Evolutionary conservation across 1,139 yeast genomes (phyloP), one percentile per base, ranked within the genome.

Genomic region (Candida anutae): DNA sequence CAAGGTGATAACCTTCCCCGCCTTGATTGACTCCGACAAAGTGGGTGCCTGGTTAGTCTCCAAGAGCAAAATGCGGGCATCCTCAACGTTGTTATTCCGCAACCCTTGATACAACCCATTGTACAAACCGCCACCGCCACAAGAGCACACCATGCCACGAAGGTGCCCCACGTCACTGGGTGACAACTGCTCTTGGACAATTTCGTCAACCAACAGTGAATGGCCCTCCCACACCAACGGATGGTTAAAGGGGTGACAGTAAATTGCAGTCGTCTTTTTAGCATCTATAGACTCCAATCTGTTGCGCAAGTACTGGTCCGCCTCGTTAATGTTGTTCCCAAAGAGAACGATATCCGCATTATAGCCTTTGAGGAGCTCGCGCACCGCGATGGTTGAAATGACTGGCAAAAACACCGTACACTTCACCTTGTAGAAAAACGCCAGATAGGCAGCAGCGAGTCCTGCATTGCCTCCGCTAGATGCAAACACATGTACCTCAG

Each of bases 391-490:
- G 32, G 58, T 58, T 4, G 82, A 62, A 5, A 60, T 50, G 0
- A 39, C 52, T 0, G 88, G 88, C 5, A 80, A 69, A 1, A 77
- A 83, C 5, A 80, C 85, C 0, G 82, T 74, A 38, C 87, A 77
- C 8, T 63, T 60, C 6, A 68, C 48, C 2, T 58, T 56, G 34
- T 64, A 60, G 29, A 47, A 52, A 21, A 46, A 48, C 4, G 80
- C 71, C 23, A 81, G 74, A 29, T 67, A 67, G 0, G 85, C 84
- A 2, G 83, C 83, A 1, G 88, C 88, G 27, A 77, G 56, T 0
- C 90, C 90, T 0, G 90, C 90, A 46, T 80, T 80, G 1, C 90
- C 90, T 9, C 88, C 90, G 11, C 83, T 75, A 18, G 82, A 74
- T 5, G 80, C 66, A 46, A 65, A 73, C 4, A 78, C 74, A 17